Evolutionary conservation across 495 filamentous ascomycete genomes (phyloP).

Genomic region (Rhypophila decipiens): DNA sequence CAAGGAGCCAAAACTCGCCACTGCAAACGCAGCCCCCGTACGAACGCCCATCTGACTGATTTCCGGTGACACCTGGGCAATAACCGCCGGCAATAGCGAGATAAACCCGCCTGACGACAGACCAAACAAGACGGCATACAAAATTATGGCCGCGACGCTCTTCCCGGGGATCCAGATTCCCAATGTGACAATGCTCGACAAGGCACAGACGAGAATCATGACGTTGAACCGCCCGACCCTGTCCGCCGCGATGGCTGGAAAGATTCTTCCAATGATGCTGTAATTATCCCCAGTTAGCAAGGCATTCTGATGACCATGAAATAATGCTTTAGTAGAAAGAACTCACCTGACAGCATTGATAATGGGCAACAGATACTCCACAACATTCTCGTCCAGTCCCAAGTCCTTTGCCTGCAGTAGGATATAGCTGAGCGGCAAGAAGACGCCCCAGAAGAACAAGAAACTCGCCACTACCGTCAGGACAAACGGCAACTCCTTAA

Average conservation of each 20-base stretch:
- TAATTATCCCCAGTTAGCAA: too few relatives aligned
- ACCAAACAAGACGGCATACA: constrained; percentile 62
- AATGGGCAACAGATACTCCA: constrained; percentile 63
- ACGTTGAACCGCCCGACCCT: constrained; percentile 67
- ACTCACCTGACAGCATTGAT: constrained; percentile 65
- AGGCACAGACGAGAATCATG: constrained; percentile 55
- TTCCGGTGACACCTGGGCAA: constrained; percentile 69
- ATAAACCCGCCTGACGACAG: constrained; percentile 70
- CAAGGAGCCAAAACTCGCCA: constrained; percentile 58
- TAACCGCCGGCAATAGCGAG: constrained; percentile 48
- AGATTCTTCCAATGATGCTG: constrained; percentile 63
- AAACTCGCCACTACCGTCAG: constrained; percentile 48
- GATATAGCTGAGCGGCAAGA: constrained; percentile 69
- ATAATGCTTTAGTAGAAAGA: too few relatives aligned
- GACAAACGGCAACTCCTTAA: constrained; percentile 52
- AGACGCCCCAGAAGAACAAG: constrained; percentile 66
- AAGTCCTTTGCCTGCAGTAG: constrained; percentile 32
- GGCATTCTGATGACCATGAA: too few relatives aligned
- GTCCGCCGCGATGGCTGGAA: constrained; percentile 68
- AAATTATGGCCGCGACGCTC: constrained; percentile 55
- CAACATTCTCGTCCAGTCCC: constrained; percentile 53
- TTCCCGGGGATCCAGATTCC: constrained; percentile 62
- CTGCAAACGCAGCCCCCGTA: constrained; percentile 60
- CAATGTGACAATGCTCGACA: constrained; percentile 58
- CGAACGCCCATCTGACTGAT: constrained; percentile 67